Conservation (phyloP, 331 rosid species). For the Malus hybrid region DNA sequence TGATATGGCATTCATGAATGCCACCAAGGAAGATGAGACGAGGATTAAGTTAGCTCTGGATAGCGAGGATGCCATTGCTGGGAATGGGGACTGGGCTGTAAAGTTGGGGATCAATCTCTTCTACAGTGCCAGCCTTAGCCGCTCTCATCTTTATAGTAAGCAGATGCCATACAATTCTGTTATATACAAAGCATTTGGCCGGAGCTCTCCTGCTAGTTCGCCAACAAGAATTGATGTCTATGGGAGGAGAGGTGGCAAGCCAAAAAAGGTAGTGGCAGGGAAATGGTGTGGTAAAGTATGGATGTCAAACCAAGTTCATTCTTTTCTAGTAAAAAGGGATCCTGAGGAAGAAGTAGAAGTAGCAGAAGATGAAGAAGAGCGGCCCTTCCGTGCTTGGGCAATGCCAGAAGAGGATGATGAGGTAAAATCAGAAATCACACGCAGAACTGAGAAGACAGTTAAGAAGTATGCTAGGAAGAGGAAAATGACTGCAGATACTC, state of each 20-base stretch:
- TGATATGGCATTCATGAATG: constrained; percentile 40
- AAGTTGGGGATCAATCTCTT: constrained; percentile 89
- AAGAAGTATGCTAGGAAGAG: constrained; percentile 61
- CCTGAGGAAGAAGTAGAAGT: constrained; percentile 52
- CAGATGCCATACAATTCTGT: constrained; percentile 94
- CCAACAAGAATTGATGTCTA: constrained; percentile 43
- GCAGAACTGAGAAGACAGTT: constrained; percentile 22
- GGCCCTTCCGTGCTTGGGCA: constrained; percentile 32
- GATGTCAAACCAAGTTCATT: constrained; percentile 88
- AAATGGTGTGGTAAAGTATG: constrained; percentile 95
- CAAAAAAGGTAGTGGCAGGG: constrained; percentile 73
- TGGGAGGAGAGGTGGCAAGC: constrained; percentile 52
- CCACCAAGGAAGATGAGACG: constrained; percentile 64
- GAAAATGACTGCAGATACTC: constrained; percentile 16
- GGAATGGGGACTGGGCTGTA: constrained; percentile 90
- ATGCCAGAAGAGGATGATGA: constrained; percentile 47
- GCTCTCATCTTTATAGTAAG: constrained; percentile 76
- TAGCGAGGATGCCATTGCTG: constrained; percentile 73
- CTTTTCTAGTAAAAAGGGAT: constrained; percentile 50
- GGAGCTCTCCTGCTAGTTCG: constrained; percentile 40
- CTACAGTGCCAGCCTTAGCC: constrained; percentile 81
- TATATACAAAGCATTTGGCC: constrained; percentile 70
- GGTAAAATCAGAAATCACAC: constrained; percentile 32
- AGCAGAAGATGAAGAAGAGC: constrained; percentile 28
- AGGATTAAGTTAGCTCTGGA: constrained; percentile 73